Base-by-base conservation (phyloP, 2,329 filamentous ascomycete genomes). In the Phyllosticta citrichinensis region DNA sequence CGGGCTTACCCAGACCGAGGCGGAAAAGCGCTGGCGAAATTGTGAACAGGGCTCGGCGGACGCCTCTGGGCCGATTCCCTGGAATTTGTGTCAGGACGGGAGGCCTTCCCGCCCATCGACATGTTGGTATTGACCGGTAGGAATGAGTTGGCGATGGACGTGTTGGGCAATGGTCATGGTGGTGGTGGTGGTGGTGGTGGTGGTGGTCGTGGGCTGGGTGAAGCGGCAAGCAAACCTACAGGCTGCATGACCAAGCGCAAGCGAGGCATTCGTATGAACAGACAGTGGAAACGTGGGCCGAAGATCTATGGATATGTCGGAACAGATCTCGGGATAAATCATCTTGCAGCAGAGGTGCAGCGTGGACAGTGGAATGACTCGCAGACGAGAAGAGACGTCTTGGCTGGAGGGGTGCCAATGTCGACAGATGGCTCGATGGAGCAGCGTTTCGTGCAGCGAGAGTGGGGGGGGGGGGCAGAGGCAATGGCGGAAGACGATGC, bases 251-350 rank as follows among this genome's bases (percentile, higher is more conserved):
- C 52, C 58, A 60, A 53, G 9, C 52, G 33, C 33, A 40, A 17
- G 57, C 57, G 52, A 50, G 33, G 52, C 57, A 59, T 59, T 35
- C 57, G 22, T 50, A 35, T 52, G 52, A 52, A 52, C 33, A 55
- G 33, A 24, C 52, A 30, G 14, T 22, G 22, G 22, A 22, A 3
- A 22, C 22, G 3, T 17, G 30, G 57, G 17, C 27, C 55, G 52
- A 50, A 40, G 52, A 60, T 60, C 58, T 60, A 17, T 52, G 35
- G 52, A 11, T 10, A 40, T 12, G 33, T 40, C 58, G 19, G 58
- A 40, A 55, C 58, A 54, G 33, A 24, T 35, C 24, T 52, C 58
- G 52, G 58, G 33, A 35, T 60, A 52, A 52, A 19, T 55, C n/a
- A 53, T 17, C 58, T 20, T 33, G 50, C 50, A 52, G 50, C 33